A percentile compares a stretch with the other conserved stretches of the same genome.
Evolutionary conservation across 495 filamentous ascomycete genomes (phyloP).

Genomic region (Aspergillus biplanus): DNA sequence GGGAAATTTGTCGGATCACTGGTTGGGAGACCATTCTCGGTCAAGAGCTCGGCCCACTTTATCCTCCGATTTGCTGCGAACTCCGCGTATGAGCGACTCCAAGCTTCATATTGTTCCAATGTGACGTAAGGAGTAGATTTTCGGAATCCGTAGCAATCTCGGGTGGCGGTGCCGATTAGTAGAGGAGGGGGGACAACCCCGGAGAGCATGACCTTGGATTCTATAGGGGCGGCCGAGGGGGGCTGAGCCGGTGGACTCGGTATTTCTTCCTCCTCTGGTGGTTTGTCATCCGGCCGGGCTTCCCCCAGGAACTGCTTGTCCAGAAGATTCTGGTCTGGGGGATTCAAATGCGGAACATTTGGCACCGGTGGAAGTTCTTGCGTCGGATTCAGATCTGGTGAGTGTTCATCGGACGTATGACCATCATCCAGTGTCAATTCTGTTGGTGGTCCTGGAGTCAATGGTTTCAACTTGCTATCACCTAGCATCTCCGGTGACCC

Average conservation of each 20-base stretch:
- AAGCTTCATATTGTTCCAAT: constrained; percentile 76
- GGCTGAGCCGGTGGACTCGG: constrained; percentile 22
- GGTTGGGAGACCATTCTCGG: constrained; percentile 73
- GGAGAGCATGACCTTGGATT: constrained; percentile 47
- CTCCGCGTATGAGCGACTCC: constrained; percentile 71
- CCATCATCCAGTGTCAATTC: constrained; percentile 34
- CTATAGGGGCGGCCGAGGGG: constrained; percentile 30
- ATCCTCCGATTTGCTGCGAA: constrained; percentile 69
- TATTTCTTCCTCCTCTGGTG: constrained; percentile 27
- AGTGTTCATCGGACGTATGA: constrained; percentile 27
- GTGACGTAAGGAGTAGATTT: constrained; percentile 84
- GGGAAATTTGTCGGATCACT: constrained; percentile 79
- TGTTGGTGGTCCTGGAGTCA: constrained; percentile 35
- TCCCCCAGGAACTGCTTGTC: constrained; percentile 21
- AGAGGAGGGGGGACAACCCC: constrained; percentile 46
- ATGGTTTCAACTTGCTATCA: constrained; percentile 38
- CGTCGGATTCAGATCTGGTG: constrained; percentile 25
- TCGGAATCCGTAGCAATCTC: constrained; percentile 91
- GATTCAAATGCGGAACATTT: constrained; percentile 30
- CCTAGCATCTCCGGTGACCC: constrained; percentile 36
- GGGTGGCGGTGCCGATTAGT: constrained; percentile 37
- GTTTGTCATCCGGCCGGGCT: constrained; percentile 9
- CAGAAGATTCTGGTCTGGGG: constrained; percentile 20
- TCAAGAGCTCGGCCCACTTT: constrained; percentile 82
- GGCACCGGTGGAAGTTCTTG: constrained; percentile 32